Base-by-base conservation (phyloP, 306 rosid species). In the Cicer chorassanicum region DNA sequence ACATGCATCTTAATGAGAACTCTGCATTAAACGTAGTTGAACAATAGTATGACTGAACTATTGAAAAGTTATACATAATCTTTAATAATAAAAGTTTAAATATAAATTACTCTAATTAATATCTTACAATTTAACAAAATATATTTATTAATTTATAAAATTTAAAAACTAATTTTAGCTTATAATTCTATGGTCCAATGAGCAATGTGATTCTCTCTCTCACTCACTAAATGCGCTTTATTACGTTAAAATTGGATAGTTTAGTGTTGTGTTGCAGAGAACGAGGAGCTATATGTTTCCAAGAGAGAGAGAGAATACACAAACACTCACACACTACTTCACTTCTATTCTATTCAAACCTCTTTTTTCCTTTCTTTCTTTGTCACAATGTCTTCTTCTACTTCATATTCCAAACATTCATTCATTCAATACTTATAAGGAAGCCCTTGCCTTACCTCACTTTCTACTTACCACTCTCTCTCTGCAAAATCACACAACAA, bases 191-290 rank as follows among this genome's bases (percentile, higher is more conserved):
- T 29, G 34, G 34, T 29, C 34, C 34, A 29, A 29, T 29, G 0
- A 29, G 34, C 34, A 29, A 29, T 29, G 34, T 29, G 4, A 29
- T 24, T 24, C 34, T 29, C 4, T 29, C 4, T 29, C 0, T 2
- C 41, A 8, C 0, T 2, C 41, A 8, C 12, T 40, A 41, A 41
- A 55, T 63, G 79, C 88, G 69, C 99, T 94, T 91, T 92, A 85
- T 72, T 85, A 91, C 87, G 87, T 90, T 90, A 81, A 87, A 92
- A 85, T 85, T 84, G 79, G 86, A 88, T 86, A 87, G 89, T 86
- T 89, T 87, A 88, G 82, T 88, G 88, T 82, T 81, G 70, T 88
- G 74, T 88, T 84, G 78, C 97, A 72, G 82, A 88, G 96, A 91
- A 86, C 93, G 91, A 93, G 98, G 91, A 62, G 51, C 78, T 87